Percentiles rank a stretch among this genome's conserved stretches.
Conservation (phyloP, 495 filamentous ascomycete genomes). For the Neurospora sp. region DNA sequence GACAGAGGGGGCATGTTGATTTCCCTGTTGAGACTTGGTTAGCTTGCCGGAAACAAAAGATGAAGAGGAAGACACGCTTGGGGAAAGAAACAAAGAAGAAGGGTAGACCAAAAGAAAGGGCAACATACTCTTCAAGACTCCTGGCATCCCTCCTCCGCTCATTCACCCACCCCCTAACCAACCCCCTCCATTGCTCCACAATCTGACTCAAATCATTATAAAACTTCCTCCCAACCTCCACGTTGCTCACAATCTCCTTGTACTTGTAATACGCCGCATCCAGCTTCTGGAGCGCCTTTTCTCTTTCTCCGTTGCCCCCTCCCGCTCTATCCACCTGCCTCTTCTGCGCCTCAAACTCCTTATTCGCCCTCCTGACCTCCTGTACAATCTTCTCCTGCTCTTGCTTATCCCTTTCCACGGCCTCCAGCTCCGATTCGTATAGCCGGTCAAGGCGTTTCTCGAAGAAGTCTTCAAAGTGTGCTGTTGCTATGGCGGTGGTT, state of each 20-base stretch:
- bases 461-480: constrained; percentile 84
- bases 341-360: constrained; percentile 58
- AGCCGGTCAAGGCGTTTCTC: constrained; percentile 60
- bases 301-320: constrained; percentile 64
- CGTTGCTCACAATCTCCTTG: constrained; percentile 82
- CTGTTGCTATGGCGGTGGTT: constrained; percentile 71
- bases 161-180: constrained; percentile 67
- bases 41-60: no score
- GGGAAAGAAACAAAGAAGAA: not conserved
- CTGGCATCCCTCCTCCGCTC: constrained; percentile 71
- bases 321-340: constrained; percentile 51
- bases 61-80: no score
- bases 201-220: constrained; percentile 93
- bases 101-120: not conserved
- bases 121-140: constrained; percentile 59
- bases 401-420: constrained; percentile 56
- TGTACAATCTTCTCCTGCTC: constrained; percentile 66
- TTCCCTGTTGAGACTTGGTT: constrained; percentile 22
- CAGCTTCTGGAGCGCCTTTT: constrained; percentile 75
- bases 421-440: constrained; percentile 69
- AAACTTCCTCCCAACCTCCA: constrained; percentile 86
- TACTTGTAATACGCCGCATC: constrained; percentile 93
- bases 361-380: constrained; percentile 64
- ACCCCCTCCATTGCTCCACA: constrained; percentile 62
- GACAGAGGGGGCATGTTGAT: constrained; percentile 40